Evolutionary conservation across 1,284 basidiomycete genomes (phyloP).

Genomic region (Quambalaria eucalypti): DNA sequence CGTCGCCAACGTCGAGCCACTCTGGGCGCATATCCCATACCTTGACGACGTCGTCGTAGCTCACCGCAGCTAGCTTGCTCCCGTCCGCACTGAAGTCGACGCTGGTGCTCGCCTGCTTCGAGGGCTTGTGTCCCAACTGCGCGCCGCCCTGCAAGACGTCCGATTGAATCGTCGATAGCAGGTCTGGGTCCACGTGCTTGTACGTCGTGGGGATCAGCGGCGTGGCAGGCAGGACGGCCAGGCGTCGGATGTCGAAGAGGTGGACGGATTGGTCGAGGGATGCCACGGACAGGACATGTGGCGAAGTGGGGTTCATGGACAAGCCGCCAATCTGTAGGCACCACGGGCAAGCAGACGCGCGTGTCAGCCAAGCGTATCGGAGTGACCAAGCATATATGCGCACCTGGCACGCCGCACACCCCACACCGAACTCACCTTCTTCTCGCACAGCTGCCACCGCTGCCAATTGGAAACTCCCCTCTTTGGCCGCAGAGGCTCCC

Average conservation of each 20-base stretch:
- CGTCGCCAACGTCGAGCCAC: conserved; percentile 6
- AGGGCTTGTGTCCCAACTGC: conserved; percentile 19
- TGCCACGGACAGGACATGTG: conserved; percentile 38
- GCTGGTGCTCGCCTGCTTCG: conserved; percentile 35
- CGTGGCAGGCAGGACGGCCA: conserved; percentile 17
- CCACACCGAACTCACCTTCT: conserved; percentile 20
- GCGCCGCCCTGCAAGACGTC: conserved; percentile 8
- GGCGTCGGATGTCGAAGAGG: conserved; percentile 37
- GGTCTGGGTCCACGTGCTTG: conserved; percentile 23
- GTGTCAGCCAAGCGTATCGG: too few species aligned
- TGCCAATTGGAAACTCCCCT: neutral
- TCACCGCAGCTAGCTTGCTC: conserved; percentile 30
- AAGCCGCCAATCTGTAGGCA: conserved; percentile 32
- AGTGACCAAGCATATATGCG: neutral
- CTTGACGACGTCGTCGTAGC: conserved; percentile 42
- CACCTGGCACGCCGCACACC: neutral
- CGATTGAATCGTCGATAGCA: conserved; percentile 13
- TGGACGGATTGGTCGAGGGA: conserved; percentile 39
- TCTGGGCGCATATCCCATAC: conserved; percentile 12
- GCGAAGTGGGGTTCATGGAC: conserved; percentile 28
- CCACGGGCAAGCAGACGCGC: neutral
- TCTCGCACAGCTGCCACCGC: conserved; percentile 43
- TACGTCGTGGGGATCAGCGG: conserved; percentile 22
- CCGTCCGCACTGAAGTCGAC: conserved; percentile 39
- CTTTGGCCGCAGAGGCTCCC: conserved; percentile 12